Evolutionary conservation across 2,329 filamentous ascomycete species (phyloP).

Genomic region (Xylogone sp.): DNA sequence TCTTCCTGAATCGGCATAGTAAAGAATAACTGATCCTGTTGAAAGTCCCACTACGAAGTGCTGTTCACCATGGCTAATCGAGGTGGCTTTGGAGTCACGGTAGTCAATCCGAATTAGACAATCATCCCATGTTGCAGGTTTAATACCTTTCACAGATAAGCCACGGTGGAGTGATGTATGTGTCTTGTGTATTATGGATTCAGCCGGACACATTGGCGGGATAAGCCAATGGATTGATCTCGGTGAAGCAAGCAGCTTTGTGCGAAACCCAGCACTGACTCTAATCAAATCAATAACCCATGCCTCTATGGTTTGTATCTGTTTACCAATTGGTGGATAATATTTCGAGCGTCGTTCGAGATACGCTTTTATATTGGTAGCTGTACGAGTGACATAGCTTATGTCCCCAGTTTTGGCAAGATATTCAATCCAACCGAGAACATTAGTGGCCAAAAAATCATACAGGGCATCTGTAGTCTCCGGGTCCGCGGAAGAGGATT

Average conservation of each 20-base stretch:
- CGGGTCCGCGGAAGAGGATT: constrained; percentile 8
- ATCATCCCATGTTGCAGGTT: constrained; percentile 28
- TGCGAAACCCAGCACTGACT: constrained; percentile 8
- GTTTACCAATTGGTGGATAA: constrained; percentile 4
- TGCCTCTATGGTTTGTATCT: constrained; percentile 8
- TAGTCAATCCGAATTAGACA: constrained; percentile 29
- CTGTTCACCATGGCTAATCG: constrained; percentile 22
- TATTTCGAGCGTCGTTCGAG: constrained; percentile 5
- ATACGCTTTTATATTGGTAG: constrained; percentile 29
- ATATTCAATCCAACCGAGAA: constrained; percentile 27
- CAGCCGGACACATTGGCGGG: constrained; percentile 9
- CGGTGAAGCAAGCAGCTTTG: background rate
- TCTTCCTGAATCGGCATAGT: constrained; percentile 21
- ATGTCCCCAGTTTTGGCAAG: constrained; percentile 18
- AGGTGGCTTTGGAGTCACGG: constrained; percentile 16
- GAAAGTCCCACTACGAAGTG: constrained; percentile 28
- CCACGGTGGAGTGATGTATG: constrained; percentile 2
- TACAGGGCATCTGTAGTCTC: constrained; percentile 16
- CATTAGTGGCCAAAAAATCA: constrained; percentile 22
- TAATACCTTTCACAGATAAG: constrained; percentile 20
- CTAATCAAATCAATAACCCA: constrained; percentile 8
- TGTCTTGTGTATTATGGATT: constrained; percentile 5
- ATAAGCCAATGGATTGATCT: constrained; percentile 7
- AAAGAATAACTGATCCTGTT: constrained; percentile 26
- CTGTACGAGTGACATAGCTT: constrained; percentile 20